phyloP scores from a whole-genome alignment of 305 asterid species.

The Rubia tinctorum region DNA sequence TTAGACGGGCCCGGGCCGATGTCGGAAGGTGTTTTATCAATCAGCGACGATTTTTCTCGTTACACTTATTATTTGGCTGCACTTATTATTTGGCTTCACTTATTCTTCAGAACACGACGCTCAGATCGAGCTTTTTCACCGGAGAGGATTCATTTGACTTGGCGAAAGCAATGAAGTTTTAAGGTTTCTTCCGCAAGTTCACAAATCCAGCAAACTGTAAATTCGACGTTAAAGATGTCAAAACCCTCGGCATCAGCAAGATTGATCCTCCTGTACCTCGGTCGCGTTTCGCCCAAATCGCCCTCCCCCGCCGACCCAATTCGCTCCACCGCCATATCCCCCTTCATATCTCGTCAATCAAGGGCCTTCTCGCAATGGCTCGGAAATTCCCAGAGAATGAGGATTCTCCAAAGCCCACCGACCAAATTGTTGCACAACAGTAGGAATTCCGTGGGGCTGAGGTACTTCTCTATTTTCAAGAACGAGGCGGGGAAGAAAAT shows the following conservation, averaged over 20 bases:
- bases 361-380: constrained; percentile 38
- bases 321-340: constrained; percentile 33
- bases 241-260: constrained; percentile 48
- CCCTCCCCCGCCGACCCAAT: constrained; percentile 11
- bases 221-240: constrained; percentile 33
- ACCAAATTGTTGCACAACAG: constrained; percentile 22
- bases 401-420: constrained; percentile 29
- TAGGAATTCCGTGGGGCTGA: constrained; percentile 39
- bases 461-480: constrained; percentile 44
- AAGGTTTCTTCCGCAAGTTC: background rate
- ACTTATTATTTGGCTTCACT: background rate
- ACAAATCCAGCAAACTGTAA: constrained; percentile 14
- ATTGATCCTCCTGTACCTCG: constrained; percentile 35
- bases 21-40: too few relatives aligned
- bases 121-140: background rate
- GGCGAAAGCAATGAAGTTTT: background rate
- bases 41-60: background rate
- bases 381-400: constrained; percentile 32
- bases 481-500: constrained; percentile 30
- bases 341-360: constrained; percentile 34
- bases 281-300: constrained; percentile 48
- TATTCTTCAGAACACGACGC: background rate
- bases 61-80: background rate
- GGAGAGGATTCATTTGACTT: constrained; percentile 5
- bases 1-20: too few relatives aligned